Conservation (phyloP, 2,329 filamentous ascomycete species). For the Phialocephala sp. region DNA sequence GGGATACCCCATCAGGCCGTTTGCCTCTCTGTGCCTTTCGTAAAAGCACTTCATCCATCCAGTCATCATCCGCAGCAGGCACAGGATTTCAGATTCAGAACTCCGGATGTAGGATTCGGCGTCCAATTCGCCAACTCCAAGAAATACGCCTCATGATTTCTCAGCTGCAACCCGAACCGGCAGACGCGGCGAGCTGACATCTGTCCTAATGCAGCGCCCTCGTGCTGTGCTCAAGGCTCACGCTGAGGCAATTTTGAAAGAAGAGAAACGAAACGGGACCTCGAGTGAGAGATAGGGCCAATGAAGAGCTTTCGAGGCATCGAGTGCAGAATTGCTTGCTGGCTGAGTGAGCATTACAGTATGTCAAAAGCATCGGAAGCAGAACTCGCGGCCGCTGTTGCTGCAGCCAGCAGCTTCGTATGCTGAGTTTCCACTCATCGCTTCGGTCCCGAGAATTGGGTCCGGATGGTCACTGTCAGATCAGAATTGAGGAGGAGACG, state of each 20-base stretch:
- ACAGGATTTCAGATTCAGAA: background rate
- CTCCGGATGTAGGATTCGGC: background rate
- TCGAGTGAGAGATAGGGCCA: background rate
- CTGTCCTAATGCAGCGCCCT: background rate
- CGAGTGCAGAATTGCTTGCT: background rate
- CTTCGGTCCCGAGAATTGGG: constrained; percentile 6
- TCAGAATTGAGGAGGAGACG: background rate
- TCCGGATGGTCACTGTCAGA: background rate
- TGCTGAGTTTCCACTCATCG: background rate
- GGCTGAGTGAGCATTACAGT: constrained; percentile 21
- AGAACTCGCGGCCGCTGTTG: background rate
- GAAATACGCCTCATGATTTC: background rate
- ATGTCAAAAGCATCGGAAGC: constrained; percentile 9
- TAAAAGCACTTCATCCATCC: constrained; percentile 16
- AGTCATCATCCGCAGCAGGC: background rate
- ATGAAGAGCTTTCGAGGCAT: constrained; percentile 3
- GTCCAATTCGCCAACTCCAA: background rate
- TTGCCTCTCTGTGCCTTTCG: background rate
- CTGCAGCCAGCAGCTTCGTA: background rate
- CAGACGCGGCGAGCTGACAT: background rate
- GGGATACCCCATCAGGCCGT: background rate
- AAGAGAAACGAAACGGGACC: constrained; percentile 7
- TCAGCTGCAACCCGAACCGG: background rate
- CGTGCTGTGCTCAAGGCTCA: background rate
- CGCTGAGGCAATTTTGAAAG: constrained; percentile 16